These are phyloP conservation scores for Hypoxylon intermedium DNA, from an alignment of 495 filamentous ascomycete genomes.

Conservation along the genomic window DNA sequence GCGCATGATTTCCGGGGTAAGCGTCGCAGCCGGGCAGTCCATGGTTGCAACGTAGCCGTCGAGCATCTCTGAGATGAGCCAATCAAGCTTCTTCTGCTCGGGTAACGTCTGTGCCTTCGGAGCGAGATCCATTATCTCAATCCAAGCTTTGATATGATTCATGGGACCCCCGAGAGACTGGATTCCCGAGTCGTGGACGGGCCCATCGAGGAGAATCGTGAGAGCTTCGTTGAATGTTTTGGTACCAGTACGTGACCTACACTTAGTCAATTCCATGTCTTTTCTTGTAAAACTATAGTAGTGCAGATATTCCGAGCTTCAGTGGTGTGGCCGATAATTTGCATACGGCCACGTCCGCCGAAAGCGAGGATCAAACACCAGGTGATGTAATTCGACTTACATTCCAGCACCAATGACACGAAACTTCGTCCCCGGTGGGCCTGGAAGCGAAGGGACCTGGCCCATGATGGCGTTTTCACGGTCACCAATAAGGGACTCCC, in stretches of 20 bases:
- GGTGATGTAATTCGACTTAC: constrained; percentile 29
- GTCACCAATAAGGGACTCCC: constrained; percentile 24
- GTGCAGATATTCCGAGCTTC: background rate
- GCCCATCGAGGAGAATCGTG: constrained; percentile 40
- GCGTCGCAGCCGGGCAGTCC: constrained; percentile 44
- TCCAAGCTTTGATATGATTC: constrained; percentile 40
- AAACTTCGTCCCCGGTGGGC: constrained; percentile 42
- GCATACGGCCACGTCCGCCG: background rate
- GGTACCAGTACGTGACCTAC: constrained; percentile 45
- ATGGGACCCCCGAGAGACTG: constrained; percentile 40
- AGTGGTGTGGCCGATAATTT: background rate
- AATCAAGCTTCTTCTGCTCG: constrained; percentile 44
- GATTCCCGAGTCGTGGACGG: constrained; percentile 45
- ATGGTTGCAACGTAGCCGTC: constrained; percentile 50
- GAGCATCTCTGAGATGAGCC: constrained; percentile 41
- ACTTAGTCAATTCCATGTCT: constrained; percentile 17
- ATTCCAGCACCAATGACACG: constrained; percentile 46
- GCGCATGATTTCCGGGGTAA: constrained; percentile 47
- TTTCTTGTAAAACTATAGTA: background rate
- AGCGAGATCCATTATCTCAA: constrained; percentile 43
- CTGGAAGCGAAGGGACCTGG: constrained; percentile 42
- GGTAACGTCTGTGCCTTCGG: constrained; percentile 39
- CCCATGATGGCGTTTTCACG: constrained; percentile 35
- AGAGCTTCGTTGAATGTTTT: constrained; percentile 45
- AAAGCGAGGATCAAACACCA: background rate